These are phyloP conservation scores for Colletotrichum sp. DNA, from an alignment of 2,329 filamentous ascomycete species.

Conservation along the genomic window DNA sequence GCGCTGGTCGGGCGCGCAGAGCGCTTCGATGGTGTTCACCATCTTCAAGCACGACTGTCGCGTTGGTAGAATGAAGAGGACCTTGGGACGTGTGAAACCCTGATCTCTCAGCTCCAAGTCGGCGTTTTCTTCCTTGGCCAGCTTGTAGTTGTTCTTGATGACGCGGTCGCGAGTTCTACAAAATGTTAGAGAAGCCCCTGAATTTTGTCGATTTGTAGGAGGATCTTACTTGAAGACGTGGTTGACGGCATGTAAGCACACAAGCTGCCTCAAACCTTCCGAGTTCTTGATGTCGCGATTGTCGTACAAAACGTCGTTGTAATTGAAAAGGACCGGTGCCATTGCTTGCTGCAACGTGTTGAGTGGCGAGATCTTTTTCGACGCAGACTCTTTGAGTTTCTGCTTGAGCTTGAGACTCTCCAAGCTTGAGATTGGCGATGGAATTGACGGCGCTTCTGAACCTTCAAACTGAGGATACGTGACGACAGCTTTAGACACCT, in stretches of 20 bases:
- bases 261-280: slow-evolving; percentile 70
- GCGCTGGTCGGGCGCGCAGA: slow-evolving; percentile 86
- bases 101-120: slow-evolving; percentile 86
- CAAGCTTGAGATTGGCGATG: slow-evolving; percentile 41
- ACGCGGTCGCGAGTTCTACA: slow-evolving; percentile 81
- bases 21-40: slow-evolving; percentile 75
- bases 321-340: slow-evolving; percentile 77
- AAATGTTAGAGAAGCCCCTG: slow-evolving; percentile 21
- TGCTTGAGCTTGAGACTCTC: slow-evolving; percentile 70
- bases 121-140: slow-evolving; percentile 69
- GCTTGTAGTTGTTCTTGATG: slow-evolving; percentile 87
- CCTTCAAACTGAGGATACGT: slow-evolving; percentile 48
- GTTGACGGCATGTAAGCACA: slow-evolving; percentile 85
- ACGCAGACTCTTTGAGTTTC: slow-evolving; percentile 63
- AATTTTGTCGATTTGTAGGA: background rate
- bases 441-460: slow-evolving; percentile 34
- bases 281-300: slow-evolving; percentile 74
- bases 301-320: slow-evolving; percentile 81
- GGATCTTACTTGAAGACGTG: slow-evolving; percentile 80
- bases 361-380: slow-evolving; percentile 61
- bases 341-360: slow-evolving; percentile 67
- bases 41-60: slow-evolving; percentile 83
- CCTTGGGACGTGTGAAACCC: slow-evolving; percentile 93
- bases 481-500: slow-evolving; percentile 52
- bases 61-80: slow-evolving; percentile 88